Evolutionary conservation across 108 stramenopile species (phyloP).

Genomic region (Aurantiochytrium sp.): DNA sequence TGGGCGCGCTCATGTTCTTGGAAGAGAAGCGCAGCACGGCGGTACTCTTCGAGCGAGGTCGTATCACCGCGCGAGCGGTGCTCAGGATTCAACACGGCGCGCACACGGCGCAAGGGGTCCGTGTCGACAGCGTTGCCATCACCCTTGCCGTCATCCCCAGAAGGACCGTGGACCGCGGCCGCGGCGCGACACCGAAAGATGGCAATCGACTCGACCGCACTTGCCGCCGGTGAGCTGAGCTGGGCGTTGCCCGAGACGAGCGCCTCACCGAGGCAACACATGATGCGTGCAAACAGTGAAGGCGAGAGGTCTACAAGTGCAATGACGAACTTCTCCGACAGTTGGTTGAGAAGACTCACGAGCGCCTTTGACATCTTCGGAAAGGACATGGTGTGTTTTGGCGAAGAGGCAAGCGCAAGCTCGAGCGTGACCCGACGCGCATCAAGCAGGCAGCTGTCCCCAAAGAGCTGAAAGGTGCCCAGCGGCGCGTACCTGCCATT

Average conservation of each 20-base stretch:
- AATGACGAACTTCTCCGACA: not conserved
- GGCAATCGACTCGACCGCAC: not conserved
- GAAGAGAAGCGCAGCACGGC: conserved; percentile 32
- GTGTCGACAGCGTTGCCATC: not conserved
- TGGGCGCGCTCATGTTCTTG: conserved; percentile 19
- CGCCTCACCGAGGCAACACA: conserved; percentile 7
- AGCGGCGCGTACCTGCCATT: not conserved
- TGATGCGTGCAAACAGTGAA: not conserved
- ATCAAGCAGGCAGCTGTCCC: not conserved
- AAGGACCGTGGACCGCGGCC: not conserved
- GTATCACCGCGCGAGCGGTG: conserved; percentile 15
- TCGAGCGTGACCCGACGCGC: not conserved
- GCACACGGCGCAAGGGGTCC: not conserved
- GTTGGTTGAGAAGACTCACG: not conserved
- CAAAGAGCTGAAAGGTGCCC: conserved; percentile 15
- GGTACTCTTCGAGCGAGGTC: conserved; percentile 25
- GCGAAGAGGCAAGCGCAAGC: not conserved
- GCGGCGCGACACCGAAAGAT: conserved; percentile 16
- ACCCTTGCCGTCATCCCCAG: not conserved
- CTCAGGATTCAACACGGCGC: not conserved
- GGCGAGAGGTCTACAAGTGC: not conserved
- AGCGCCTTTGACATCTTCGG: conserved; percentile 9
- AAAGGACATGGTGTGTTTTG: conserved; percentile 1
- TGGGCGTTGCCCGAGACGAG: not conserved
- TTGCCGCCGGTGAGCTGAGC: not conserved